Conservation (phyloP, 257 asterid genomes). For the Lycium ferocissimum region DNA sequence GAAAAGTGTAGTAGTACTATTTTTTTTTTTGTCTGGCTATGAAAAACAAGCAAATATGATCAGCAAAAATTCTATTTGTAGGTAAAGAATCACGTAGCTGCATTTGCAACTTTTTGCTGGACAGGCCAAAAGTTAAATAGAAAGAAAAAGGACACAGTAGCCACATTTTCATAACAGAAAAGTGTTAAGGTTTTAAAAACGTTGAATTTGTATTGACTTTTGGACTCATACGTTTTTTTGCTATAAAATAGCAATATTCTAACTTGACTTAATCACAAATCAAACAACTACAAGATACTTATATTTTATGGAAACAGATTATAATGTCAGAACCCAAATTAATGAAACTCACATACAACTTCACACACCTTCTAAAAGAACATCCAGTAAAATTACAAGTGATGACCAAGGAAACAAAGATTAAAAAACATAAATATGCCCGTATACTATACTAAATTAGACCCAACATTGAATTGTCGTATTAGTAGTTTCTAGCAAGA, state of each 20-base stretch:
- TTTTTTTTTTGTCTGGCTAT: background rate
- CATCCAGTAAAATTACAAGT: slow-evolving; percentile 12
- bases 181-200: too few species aligned
- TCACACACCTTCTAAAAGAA: slow-evolving; percentile 23
- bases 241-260: background rate
- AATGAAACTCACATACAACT: slow-evolving; percentile 12
- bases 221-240: background rate
- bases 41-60: slow-evolving; percentile 1
- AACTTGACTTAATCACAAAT: background rate
- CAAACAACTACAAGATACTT: background rate
- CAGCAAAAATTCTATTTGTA: slow-evolving; percentile 16
- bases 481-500: too few species aligned
- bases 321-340: slow-evolving; percentile 24
- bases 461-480: background rate
- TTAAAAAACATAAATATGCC: background rate
- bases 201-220: background rate
- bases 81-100: background rate
- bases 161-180: slow-evolving; percentile 23
- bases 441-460: slow-evolving; percentile 20
- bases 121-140: background rate
- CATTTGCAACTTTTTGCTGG: slow-evolving; percentile 1
- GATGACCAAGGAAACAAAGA: background rate
- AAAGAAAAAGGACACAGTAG: background rate
- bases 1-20: background rate
- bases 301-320: slow-evolving; percentile 2